These are phyloP conservation scores for Eremochloa ophiuroides DNA, from an alignment of 176 grass and related monocot genomes.

Conservation along the genomic window DNA sequence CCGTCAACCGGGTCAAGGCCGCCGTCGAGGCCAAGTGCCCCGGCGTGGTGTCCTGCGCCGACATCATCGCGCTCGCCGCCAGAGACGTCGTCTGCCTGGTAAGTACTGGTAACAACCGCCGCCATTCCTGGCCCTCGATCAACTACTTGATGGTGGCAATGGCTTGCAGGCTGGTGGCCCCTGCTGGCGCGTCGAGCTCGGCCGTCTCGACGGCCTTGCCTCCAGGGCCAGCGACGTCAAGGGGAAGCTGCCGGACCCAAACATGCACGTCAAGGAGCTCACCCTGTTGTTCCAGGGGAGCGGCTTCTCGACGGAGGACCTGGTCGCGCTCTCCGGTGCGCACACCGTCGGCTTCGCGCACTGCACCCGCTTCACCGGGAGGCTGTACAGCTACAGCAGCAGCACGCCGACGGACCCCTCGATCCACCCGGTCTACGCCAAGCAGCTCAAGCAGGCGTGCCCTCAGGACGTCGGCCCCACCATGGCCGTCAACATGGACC, in stretches of 20 bases:
- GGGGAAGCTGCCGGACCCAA: slow-evolving; percentile 49
- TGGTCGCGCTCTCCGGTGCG: slow-evolving; percentile 75
- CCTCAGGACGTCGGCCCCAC: slow-evolving; percentile 44
- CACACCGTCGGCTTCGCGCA: slow-evolving; percentile 90
- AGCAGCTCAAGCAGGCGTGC: slow-evolving; percentile 60
- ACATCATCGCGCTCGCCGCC: slow-evolving; percentile 66
- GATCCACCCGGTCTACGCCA: slow-evolving; percentile 33
- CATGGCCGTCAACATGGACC: slow-evolving; percentile 87
- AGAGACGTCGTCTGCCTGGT: slow-evolving; percentile 67
- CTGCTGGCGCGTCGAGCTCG: slow-evolving; percentile 59
- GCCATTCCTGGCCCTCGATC: too few relatives aligned
- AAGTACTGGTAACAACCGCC: too few relatives aligned
- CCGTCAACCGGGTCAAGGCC: slow-evolving; percentile 48
- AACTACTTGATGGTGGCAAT: too few relatives aligned
- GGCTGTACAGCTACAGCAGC: slow-evolving; percentile 49
- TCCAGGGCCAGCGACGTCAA: slow-evolving; percentile 56
- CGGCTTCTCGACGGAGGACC: slow-evolving; percentile 35
- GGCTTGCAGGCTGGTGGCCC: slow-evolving; percentile 49
- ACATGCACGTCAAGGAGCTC: slow-evolving; percentile 62
- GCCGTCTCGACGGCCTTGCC: slow-evolving; percentile 56
- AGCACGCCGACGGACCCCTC: slow-evolving; percentile 40
- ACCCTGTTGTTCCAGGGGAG: slow-evolving; percentile 29
- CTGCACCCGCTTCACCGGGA: slow-evolving; percentile 59
- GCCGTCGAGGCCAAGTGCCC: slow-evolving; percentile 66
- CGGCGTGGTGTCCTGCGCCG: slow-evolving; percentile 75